phyloP scores from a whole-genome alignment of 768 basidiomycete genomes.

The Butyriboletus loyo region DNA sequence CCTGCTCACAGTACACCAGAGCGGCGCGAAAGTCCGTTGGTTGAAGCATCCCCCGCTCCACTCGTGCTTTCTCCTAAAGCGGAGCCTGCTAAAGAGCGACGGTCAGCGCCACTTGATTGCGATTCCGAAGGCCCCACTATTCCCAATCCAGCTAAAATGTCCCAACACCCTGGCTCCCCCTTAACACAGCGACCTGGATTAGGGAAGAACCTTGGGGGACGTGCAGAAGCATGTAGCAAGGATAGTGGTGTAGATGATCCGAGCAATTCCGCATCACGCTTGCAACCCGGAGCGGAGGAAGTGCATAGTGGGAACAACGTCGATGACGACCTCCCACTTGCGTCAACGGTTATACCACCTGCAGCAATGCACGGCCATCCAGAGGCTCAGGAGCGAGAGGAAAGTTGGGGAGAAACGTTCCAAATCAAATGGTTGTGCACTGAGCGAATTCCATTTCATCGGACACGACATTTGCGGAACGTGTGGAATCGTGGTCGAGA shows the following conservation, averaged over 20 bases:
- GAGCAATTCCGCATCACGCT: slow-evolving; percentile 1
- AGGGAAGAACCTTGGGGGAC: slow-evolving; percentile 39
- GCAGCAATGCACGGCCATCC: background rate
- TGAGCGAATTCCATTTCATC: slow-evolving; percentile 66
- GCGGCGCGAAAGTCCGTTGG: slow-evolving; percentile 6
- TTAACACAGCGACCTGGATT: slow-evolving; percentile 34
- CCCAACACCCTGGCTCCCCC: background rate
- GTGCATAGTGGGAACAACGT: background rate
- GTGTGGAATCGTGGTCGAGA: slow-evolving; percentile 89
- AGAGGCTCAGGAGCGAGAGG: slow-evolving; percentile 21
- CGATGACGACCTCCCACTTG: slow-evolving; percentile 18
- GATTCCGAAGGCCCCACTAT: slow-evolving; percentile 32
- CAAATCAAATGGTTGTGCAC: slow-evolving; percentile 79
- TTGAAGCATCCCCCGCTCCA: slow-evolving; percentile 34
- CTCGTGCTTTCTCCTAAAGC: background rate
- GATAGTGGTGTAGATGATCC: slow-evolving; percentile 15
- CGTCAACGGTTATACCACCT: background rate
- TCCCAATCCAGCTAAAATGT: slow-evolving; percentile 3
- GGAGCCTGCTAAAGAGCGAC: slow-evolving; percentile 5
- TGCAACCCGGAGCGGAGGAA: slow-evolving; percentile 27
- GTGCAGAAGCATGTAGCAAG: slow-evolving; percentile 25
- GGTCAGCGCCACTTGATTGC: slow-evolving; percentile 53
- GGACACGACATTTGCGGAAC: slow-evolving; percentile 79
- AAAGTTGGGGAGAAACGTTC: slow-evolving; percentile 76
- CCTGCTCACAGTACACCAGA: slow-evolving; percentile 9